A percentile compares a stretch with the other conserved stretches of the same genome.
phyloP scores from a whole-genome alignment of 345 rosid species.

The Gossypium turneri region DNA sequence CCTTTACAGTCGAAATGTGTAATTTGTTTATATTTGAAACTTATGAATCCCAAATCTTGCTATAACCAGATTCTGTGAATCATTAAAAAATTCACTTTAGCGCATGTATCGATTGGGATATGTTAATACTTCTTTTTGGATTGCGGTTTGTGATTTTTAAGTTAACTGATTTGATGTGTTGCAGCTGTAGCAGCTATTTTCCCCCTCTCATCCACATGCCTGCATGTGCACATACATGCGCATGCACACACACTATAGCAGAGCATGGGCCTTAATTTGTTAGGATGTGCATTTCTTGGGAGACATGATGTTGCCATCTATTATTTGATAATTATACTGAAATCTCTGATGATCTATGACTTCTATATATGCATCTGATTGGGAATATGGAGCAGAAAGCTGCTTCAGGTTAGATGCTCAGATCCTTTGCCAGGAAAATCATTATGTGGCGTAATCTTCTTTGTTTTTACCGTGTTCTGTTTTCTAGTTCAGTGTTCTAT shows the following conservation, averaged over 20 bases:
- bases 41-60: neutral
- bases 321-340: neutral
- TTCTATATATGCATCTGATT: neutral
- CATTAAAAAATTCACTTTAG: neutral
- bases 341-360: neutral
- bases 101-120: neutral
- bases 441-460: neutral
- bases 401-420: neutral
- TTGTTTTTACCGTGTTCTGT: neutral
- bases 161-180: neutral
- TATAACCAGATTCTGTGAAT: neutral
- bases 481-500: neutral
- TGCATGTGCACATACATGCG: neutral
- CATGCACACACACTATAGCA: neutral
- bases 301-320: neutral
- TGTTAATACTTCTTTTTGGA: neutral
- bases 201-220: neutral
- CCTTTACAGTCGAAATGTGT: neutral
- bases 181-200: neutral
- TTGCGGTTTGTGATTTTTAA: neutral
- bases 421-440: neutral
- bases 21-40: neutral
- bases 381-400: neutral
- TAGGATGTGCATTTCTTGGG: slow-evolving; percentile 1
- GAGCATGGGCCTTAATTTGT: neutral